phyloP scores from a whole-genome alignment of 2,329 filamentous ascomycete species.

The Fusarium sublunatum region DNA sequence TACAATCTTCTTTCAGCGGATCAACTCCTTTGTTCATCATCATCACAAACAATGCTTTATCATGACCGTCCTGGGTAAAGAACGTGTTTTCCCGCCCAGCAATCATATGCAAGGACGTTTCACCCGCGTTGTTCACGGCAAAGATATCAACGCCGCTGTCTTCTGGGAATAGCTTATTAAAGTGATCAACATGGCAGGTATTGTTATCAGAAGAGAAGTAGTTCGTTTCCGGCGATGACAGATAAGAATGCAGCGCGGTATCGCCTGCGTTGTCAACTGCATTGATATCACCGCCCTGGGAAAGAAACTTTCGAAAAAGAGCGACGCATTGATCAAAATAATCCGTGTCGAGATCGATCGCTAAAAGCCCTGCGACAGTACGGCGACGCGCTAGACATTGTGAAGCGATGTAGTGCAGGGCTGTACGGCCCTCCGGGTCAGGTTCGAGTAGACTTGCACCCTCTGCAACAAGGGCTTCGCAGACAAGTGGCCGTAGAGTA shows the following conservation, averaged over 20 bases:
- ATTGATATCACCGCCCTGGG: slow-evolving; percentile 30
- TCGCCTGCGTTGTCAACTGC: slow-evolving; percentile 24
- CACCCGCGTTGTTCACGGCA: slow-evolving; percentile 22
- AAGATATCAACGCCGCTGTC: slow-evolving; percentile 28
- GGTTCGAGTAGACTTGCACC: slow-evolving; percentile 24
- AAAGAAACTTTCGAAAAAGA: slow-evolving; percentile 22
- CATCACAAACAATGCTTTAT: slow-evolving; percentile 29
- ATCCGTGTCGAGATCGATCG: background rate
- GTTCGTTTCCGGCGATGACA: background rate
- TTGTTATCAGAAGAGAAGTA: fast-evolving
- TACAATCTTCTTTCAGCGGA: slow-evolving; percentile 36
- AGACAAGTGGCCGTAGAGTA: slow-evolving; percentile 22
- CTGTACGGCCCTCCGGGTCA: slow-evolving; percentile 26
- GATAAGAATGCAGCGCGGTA: slow-evolving; percentile 26
- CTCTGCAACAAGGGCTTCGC: slow-evolving; percentile 29
- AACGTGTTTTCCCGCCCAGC: background rate
- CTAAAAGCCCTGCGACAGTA: background rate
- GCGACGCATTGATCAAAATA: slow-evolving; percentile 17
- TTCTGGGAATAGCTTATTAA: slow-evolving; percentile 24
- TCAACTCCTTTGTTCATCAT: slow-evolving; percentile 36
- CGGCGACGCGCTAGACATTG: slow-evolving; percentile 11
- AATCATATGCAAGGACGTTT: slow-evolving; percentile 37
- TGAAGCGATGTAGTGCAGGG: slow-evolving; percentile 30
- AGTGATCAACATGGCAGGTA: slow-evolving; percentile 28
- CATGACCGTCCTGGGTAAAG: slow-evolving; percentile 1